Evolutionary conservation across 1,284 basidiomycete genomes (phyloP).

Genomic region (Trichosporon sp.): DNA sequence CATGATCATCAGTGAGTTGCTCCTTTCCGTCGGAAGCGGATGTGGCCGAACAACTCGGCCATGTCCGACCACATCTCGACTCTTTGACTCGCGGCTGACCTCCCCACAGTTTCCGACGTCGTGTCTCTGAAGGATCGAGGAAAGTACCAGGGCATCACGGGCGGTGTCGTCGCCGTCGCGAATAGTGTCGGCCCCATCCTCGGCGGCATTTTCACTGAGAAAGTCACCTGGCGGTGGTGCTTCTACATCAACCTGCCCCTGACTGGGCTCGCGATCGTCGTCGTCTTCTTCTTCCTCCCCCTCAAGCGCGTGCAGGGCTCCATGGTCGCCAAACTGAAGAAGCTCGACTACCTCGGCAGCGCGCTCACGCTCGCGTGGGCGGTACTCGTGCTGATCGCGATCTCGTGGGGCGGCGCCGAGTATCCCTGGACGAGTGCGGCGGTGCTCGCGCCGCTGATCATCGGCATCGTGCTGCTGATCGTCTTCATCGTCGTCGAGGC

Average conservation of each 20-base stretch:
- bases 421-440: conserved; percentile 68
- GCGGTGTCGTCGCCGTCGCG: conserved; percentile 45
- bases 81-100: neutral
- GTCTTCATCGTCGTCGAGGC: conserved; percentile 73
- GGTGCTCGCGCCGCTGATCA: conserved; percentile 65
- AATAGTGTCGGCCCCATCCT: conserved; percentile 52
- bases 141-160: conserved; percentile 53
- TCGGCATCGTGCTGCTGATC: conserved; percentile 62
- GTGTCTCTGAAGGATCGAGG: conserved; percentile 52
- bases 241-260: conserved; percentile 67
- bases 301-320: conserved; percentile 68
- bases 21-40: neutral
- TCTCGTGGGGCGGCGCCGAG: conserved; percentile 72
- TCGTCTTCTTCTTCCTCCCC: conserved; percentile 66
- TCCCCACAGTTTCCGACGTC: conserved; percentile 37
- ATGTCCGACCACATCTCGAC: neutral
- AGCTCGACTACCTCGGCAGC: conserved; percentile 68
- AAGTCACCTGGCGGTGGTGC: conserved; percentile 47
- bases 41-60: neutral
- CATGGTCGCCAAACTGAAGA: conserved; percentile 63
- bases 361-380: conserved; percentile 64
- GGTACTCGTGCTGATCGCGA: conserved; percentile 66
- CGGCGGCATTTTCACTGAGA: conserved; percentile 49
- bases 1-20: conserved; percentile 37
- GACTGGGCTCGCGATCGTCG: conserved; percentile 60